Percentiles rank a stretch among this genome's conserved stretches.
These are phyloP conservation scores for Kluyveromyces nonfermentans DNA, from an alignment of 805 yeast species.

Conservation along the genomic window DNA sequence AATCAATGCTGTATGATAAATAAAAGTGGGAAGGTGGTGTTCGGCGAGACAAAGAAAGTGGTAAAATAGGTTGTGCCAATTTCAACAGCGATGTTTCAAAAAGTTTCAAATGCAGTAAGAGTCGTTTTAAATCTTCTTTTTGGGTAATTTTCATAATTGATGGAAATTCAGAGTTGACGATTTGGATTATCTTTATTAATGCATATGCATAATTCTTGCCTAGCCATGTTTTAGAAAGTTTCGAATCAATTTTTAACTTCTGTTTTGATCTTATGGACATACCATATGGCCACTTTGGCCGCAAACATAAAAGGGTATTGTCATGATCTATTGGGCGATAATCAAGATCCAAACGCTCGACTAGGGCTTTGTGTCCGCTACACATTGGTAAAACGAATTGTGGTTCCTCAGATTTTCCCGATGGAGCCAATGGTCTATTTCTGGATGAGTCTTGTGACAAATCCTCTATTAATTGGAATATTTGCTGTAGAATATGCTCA, in stretches of 20 bases:
- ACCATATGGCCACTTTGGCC: slow-evolving; percentile 25
- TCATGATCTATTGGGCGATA: slow-evolving; percentile 13
- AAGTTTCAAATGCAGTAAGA: slow-evolving; percentile 1
- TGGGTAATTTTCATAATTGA: slow-evolving; percentile 17
- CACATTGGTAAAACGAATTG: neutral
- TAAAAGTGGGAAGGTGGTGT: neutral
- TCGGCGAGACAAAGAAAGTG: neutral
- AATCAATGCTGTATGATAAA: neutral
- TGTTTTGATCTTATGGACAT: slow-evolving; percentile 16
- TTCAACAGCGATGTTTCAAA: slow-evolving; percentile 1
- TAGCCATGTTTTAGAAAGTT: slow-evolving; percentile 17
- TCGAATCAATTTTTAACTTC: slow-evolving; percentile 12
- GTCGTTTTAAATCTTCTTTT: slow-evolving; percentile 1
- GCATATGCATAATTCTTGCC: slow-evolving; percentile 17
- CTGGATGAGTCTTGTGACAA: slow-evolving; percentile 7
- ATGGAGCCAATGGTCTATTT: slow-evolving; percentile 5
- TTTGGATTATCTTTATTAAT: slow-evolving; percentile 13
- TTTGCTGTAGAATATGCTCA: slow-evolving; percentile 25
- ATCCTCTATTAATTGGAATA: slow-evolving; percentile 5
- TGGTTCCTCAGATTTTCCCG: slow-evolving; percentile 1
- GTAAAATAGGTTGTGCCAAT: neutral
- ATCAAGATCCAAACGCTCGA: slow-evolving; percentile 15
- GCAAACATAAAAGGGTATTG: slow-evolving; percentile 11
- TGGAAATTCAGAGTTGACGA: slow-evolving; percentile 19
- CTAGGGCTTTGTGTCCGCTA: slow-evolving; percentile 1